Percentiles rank a stretch among this genome's conserved stretches.
Evolutionary conservation across 371 early-diverging fungal species (phyloP).

Genomic region (Mortierella sp.): DNA sequence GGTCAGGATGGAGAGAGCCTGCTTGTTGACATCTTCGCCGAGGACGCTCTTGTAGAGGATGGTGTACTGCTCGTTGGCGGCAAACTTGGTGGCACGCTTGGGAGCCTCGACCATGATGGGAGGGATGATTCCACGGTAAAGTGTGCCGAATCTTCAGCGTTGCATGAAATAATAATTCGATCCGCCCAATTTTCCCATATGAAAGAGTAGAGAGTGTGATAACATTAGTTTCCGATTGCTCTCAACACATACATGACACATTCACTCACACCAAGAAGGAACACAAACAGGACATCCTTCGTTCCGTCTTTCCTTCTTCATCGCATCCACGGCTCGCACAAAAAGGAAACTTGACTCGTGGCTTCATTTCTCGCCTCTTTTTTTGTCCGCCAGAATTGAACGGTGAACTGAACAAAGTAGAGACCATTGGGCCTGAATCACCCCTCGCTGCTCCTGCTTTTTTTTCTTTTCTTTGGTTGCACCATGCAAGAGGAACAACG

Average conservation of each 20-base stretch:
- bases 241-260: background rate
- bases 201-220: background rate
- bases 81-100: constrained; percentile 98
- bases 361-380: background rate
- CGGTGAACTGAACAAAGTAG: background rate
- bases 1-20: constrained; percentile 86
- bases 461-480: background rate
- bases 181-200: constrained; percentile 9
- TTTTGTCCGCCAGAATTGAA: background rate
- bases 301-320: background rate
- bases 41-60: constrained; percentile 78
- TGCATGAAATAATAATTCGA: background rate
- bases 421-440: background rate
- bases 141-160: constrained; percentile 69
- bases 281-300: background rate
- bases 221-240: background rate
- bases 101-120: constrained; percentile 99
- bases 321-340: constrained; percentile 11
- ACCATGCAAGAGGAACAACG: background rate
- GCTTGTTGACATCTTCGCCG: constrained; percentile 80
- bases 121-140: constrained; percentile 96
- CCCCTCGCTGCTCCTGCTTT: constrained; percentile 7
- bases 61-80: constrained; percentile 93
- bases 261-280: background rate
- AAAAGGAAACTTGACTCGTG: background rate